Evolutionary conservation across 352 stramenopile species (phyloP).

Genomic region (Pythium chondricola): DNA sequence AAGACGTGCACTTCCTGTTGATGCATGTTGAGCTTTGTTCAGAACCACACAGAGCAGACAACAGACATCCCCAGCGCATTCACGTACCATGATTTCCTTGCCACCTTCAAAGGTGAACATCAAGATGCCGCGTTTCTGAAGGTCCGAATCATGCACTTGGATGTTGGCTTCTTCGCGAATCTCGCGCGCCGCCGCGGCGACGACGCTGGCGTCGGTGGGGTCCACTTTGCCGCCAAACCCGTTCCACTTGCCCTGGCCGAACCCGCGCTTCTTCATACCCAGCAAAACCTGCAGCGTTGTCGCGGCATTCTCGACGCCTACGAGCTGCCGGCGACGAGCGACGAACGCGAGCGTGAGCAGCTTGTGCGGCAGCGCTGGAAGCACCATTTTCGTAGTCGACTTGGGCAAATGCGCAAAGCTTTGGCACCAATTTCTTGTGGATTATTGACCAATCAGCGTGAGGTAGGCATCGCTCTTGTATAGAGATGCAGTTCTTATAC

Average conservation of each 20-base stretch:
- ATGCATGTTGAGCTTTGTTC: background rate
- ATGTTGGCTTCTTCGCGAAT: conserved; percentile 42
- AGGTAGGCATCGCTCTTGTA: conserved; percentile 10
- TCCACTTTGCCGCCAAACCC: conserved; percentile 79
- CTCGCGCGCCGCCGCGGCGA: conserved; percentile 28
- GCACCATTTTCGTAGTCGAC: conserved; percentile 7
- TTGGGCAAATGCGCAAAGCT: background rate
- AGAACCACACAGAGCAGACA: background rate
- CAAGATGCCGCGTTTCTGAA: conserved; percentile 20
- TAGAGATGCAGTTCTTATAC: conserved; percentile 10
- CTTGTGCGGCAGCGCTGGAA: conserved; percentile 18
- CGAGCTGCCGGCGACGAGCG: conserved; percentile 3
- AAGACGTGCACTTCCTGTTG: conserved; percentile 42
- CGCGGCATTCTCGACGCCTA: background rate
- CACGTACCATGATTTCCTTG: conserved; percentile 22
- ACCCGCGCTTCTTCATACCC: conserved; percentile 74
- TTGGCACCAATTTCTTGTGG: too few relatives aligned
- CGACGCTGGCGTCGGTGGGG: conserved; percentile 30
- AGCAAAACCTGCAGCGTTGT: conserved; percentile 29
- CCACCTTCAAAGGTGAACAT: conserved; percentile 41
- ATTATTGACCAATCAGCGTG: too few relatives aligned
- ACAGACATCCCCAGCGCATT: background rate
- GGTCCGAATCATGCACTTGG: conserved; percentile 17
- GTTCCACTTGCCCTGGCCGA: conserved; percentile 71
- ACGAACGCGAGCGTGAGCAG: conserved; percentile 23